Evolutionary conservation across 768 basidiomycete species (phyloP).

Genomic region (Pulveroboletus frians): DNA sequence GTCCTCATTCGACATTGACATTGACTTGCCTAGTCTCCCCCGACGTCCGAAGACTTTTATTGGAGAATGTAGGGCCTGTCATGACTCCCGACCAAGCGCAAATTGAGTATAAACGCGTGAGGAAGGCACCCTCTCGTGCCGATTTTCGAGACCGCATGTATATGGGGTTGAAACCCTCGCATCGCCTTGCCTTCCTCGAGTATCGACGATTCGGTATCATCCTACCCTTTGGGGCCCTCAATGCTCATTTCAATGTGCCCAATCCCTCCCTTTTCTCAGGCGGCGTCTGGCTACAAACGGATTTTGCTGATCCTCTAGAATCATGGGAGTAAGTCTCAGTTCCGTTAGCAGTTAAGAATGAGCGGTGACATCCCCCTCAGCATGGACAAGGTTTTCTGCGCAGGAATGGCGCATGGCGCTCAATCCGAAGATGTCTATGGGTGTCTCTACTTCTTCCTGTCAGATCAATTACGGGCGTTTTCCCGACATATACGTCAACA

Average conservation of each 20-base stretch:
- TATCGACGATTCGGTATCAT: conserved; percentile 40
- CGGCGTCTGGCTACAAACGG: conserved; percentile 42
- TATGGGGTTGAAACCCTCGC: conserved; percentile 37
- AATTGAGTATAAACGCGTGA: conserved; percentile 29
- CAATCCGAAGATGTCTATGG: conserved; percentile 43
- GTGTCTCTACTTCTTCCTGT: conserved; percentile 45
- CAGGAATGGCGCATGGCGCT: conserved; percentile 38
- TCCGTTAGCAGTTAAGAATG: neutral
- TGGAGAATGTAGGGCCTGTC: conserved; percentile 9
- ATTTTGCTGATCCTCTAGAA: conserved; percentile 40
- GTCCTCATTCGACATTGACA: conserved; percentile 13
- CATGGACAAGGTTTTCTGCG: conserved; percentile 35
- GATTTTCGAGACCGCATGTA: conserved; percentile 42
- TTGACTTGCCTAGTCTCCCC: conserved; percentile 15
- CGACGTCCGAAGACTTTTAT: conserved; percentile 8
- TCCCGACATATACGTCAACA: conserved; percentile 31
- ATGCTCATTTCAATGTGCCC: conserved; percentile 36
- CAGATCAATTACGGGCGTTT: conserved; percentile 37
- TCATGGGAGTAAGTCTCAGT: conserved; percentile 43
- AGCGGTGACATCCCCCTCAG: conserved; percentile 22
- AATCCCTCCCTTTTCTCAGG: conserved; percentile 45
- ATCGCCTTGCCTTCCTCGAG: conserved; percentile 39
- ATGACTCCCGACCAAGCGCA: conserved; percentile 25
- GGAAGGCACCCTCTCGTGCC: conserved; percentile 32
- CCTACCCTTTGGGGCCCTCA: conserved; percentile 44